Conservation (phyloP, 345 rosid genomes). For the Excoecaria agallocha region DNA sequence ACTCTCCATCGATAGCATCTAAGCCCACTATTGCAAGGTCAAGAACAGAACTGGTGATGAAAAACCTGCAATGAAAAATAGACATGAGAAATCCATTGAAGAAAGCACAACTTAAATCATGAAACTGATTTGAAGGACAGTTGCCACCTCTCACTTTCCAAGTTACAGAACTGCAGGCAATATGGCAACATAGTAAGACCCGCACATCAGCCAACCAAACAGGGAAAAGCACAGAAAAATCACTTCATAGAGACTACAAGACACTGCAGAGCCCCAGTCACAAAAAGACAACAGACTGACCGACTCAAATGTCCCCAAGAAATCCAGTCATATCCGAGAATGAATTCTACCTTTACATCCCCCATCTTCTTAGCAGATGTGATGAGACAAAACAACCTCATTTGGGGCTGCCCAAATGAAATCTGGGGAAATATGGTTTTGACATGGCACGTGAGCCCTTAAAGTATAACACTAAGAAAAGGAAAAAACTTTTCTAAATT, state of each 20-base stretch:
- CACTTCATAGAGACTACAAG: not conserved
- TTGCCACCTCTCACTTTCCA: too few relatives aligned
- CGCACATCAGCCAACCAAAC: not conserved
- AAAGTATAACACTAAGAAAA: not conserved
- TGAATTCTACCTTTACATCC: too few relatives aligned
- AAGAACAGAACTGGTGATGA: conserved; percentile 82
- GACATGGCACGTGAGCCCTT: not conserved
- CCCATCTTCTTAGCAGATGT: too few relatives aligned
- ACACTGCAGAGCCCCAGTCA: not conserved
- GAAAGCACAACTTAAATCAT: not conserved
- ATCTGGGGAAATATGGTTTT: too few relatives aligned
- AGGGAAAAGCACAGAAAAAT: not conserved
- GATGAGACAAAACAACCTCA: too few relatives aligned
- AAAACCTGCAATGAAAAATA: conserved; percentile 61
- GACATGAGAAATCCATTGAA: conserved; percentile 4
- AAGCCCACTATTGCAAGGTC: conserved; percentile 89
- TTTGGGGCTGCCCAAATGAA: too few relatives aligned
- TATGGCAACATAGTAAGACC: not conserved
- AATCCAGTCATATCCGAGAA: too few relatives aligned
- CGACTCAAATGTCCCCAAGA: too few relatives aligned
- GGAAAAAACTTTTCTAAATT: not conserved
- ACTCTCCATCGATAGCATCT: conserved; percentile 74
- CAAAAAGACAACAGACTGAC: too few relatives aligned
- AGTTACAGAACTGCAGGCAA: not conserved
- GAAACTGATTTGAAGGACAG: not conserved